Base-by-base conservation (phyloP, 2,329 filamentous ascomycete species). In the Stagonosporopsis cucurbitacearum region DNA sequence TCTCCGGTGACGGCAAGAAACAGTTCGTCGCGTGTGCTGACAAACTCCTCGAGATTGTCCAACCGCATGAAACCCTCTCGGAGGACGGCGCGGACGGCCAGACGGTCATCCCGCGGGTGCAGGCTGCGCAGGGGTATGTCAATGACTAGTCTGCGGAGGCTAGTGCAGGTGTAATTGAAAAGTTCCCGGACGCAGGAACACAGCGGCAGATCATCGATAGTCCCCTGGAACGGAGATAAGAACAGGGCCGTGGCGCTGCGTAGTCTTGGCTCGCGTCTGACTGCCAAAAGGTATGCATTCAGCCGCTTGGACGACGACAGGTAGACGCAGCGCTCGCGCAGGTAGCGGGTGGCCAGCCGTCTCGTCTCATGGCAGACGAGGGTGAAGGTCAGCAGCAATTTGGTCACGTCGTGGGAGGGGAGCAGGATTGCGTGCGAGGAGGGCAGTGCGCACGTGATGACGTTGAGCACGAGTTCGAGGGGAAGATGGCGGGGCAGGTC, bases 91-190 rank as follows among this genome's bases (percentile, higher is more conserved):
- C 75, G 71, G 40, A 67, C 68, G 17, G 50, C 62, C 0, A 78
- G 64, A 53, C 77, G 74, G 51, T 82, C 80, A 26, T 80, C 74
- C 22, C 75, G 71, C 1, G 74, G 75, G 25, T 78, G 74, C 15
- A 82, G 67, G 48, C 71, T 79, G 20, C 76, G 71, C 41, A 82
- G 77, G 6, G 81, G 80, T 60, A 83, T 81, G 54, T 81, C 73
- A 37, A 84, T 75, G 42, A 82, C 73, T 6, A 84, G 73, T 19
- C 78, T 77, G 39, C 68, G 74, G 40, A 84, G 73, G 6, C 77
- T 76, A 19, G 66, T 61, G 44, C 71, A 71, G 26, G 80, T 69
- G 54, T 76, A 72, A 52, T 68, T 74, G 44, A 84, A 74, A 1
- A 84, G 70, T 39, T 79, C 75, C 6, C 75, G 73, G 33, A 79